Conservation (phyloP, 1,139 yeast genomes). For the Yamadazyma atmosphaerica region DNA sequence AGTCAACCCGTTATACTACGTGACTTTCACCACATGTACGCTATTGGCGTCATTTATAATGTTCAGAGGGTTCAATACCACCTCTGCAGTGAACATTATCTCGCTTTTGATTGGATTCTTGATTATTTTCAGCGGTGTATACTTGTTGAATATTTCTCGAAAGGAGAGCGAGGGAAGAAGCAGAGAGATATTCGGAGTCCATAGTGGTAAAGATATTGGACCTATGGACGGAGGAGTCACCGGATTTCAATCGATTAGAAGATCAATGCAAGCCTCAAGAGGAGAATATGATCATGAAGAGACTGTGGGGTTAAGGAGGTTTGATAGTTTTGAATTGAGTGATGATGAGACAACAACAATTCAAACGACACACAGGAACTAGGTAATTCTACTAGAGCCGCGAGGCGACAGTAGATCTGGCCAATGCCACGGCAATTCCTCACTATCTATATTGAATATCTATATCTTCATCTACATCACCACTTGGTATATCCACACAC, state of each 20-base stretch:
- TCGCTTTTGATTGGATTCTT: constrained; percentile 87
- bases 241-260: constrained; percentile 59
- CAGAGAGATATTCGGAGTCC: constrained; percentile 63
- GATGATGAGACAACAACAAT: constrained; percentile 35
- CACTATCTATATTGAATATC: no score
- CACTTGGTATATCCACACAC: no score
- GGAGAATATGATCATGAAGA: constrained; percentile 51
- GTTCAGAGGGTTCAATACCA: constrained; percentile 84
- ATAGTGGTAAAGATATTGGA: constrained; percentile 52
- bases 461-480: no score
- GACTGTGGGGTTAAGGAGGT: constrained; percentile 58
- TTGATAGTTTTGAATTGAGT: constrained; percentile 60
- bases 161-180: constrained; percentile 57
- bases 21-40: constrained; percentile 88
- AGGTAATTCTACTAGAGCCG: neutral
- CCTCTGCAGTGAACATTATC: constrained; percentile 76
- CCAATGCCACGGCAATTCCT: no score
- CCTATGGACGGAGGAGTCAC: constrained; percentile 89
- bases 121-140: constrained; percentile 86
- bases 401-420: no score
- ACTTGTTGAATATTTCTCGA: constrained; percentile 75
- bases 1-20: constrained; percentile 89
- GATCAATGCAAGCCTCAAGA: constrained; percentile 67
- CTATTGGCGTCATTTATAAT: constrained; percentile 82
- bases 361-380: constrained; percentile 11